Evolutionary conservation across 305 asterid genomes (phyloP).

Genomic region (Andrographis paniculata): DNA sequence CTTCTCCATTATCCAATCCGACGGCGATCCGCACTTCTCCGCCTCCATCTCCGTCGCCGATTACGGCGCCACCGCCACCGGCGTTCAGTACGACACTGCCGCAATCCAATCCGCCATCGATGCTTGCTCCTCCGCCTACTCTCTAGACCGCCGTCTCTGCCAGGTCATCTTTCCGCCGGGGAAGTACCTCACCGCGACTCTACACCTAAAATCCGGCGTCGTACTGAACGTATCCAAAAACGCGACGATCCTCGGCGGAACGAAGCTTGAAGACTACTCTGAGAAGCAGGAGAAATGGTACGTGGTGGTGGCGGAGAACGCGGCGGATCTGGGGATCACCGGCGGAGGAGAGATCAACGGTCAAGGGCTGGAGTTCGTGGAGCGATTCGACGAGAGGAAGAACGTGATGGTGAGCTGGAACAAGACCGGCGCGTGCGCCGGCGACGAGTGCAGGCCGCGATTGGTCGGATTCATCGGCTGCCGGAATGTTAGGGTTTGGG

Average conservation of each 20-base stretch:
- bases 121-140: slow-evolving; percentile 41
- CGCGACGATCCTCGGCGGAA: slow-evolving; percentile 66
- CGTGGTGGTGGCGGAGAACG: slow-evolving; percentile 73
- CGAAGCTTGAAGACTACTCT: slow-evolving; percentile 61
- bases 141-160: slow-evolving; percentile 30
- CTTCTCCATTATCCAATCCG: slow-evolving; percentile 29
- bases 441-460: slow-evolving; percentile 85
- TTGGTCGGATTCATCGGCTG: slow-evolving; percentile 76
- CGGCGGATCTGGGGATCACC: slow-evolving; percentile 66
- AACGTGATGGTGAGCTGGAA: slow-evolving; percentile 99
- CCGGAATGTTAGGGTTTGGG: slow-evolving; percentile 42
- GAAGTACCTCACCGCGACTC: slow-evolving; percentile 62
- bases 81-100: slow-evolving; percentile 60
- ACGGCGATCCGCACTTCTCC: slow-evolving; percentile 28
- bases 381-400: slow-evolving; percentile 64
- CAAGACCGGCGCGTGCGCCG: slow-evolving; percentile 57
- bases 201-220: slow-evolving; percentile 70
- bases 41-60: slow-evolving; percentile 65
- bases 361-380: slow-evolving; percentile 72
- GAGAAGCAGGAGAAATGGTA: slow-evolving; percentile 59
- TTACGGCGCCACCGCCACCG: slow-evolving; percentile 68
- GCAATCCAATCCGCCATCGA: slow-evolving; percentile 70
- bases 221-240: slow-evolving; percentile 32
- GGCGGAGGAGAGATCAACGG: slow-evolving; percentile 98
- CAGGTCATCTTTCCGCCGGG: slow-evolving; percentile 73